Evolutionary conservation across 2,329 filamentous ascomycete species (phyloP).

Genomic region (Lasiodiplodia sp.): DNA sequence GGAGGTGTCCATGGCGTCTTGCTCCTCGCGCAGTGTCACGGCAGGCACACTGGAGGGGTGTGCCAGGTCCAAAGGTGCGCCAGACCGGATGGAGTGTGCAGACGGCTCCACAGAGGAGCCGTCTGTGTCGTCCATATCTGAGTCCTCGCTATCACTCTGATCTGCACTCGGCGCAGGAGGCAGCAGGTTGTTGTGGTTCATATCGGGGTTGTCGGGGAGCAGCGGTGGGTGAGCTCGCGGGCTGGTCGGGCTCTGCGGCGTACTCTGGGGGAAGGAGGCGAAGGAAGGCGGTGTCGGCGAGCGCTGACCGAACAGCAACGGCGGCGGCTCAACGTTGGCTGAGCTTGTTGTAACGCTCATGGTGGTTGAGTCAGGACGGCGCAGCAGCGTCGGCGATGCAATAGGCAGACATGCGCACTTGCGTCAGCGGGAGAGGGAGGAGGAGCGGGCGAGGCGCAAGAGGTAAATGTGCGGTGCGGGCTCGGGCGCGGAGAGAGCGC

Average conservation of each 20-base stretch:
- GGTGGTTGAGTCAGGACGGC: constrained; percentile 32
- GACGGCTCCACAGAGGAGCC: constrained; percentile 1
- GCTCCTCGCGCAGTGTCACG: constrained; percentile 33
- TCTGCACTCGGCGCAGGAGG: constrained; percentile 42
- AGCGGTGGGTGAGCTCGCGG: constrained; percentile 32
- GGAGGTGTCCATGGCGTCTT: constrained; percentile 50
- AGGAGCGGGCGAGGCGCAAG: background rate
- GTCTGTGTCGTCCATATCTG: constrained; percentile 42
- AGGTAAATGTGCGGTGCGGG: constrained; percentile 4
- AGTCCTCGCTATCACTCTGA: constrained; percentile 25
- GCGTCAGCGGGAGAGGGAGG: constrained; percentile 7
- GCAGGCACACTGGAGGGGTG: background rate
- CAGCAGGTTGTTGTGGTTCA: constrained; percentile 44
- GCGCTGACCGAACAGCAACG: constrained; percentile 45
- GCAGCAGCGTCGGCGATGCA: constrained; percentile 4
- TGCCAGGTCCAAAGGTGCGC: background rate
- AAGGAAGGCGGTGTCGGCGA: constrained; percentile 44
- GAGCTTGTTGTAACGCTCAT: constrained; percentile 48
- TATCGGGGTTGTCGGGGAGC: constrained; percentile 41
- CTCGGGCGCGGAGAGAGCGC: constrained; percentile 8
- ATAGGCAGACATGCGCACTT: constrained; percentile 1
- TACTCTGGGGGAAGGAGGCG: constrained; percentile 40
- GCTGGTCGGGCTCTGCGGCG: constrained; percentile 29
- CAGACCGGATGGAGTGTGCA: background rate
- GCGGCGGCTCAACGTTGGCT: constrained; percentile 43